These are phyloP conservation scores for Penicillium sclerotigenum DNA, from an alignment of 2,329 filamentous ascomycete species.

Conservation along the genomic window DNA sequence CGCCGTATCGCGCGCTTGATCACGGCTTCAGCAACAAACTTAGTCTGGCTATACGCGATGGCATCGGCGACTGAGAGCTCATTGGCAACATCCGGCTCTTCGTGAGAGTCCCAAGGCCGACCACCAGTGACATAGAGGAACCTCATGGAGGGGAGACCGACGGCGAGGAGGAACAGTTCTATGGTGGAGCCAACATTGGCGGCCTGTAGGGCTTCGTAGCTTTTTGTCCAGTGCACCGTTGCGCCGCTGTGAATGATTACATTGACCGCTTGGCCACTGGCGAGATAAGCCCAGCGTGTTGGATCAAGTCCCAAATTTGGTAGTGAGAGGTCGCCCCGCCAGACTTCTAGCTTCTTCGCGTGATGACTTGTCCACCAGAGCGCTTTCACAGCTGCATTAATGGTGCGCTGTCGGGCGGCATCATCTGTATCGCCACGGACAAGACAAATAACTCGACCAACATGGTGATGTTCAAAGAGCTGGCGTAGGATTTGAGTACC, in stretches of 20 bases:
- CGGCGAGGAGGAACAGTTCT: not conserved
- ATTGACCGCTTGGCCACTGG: not conserved
- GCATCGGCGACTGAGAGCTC: not conserved
- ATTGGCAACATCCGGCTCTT: not conserved
- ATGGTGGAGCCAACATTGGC: not conserved
- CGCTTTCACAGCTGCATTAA: conserved; percentile 8
- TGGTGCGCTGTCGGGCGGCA: not conserved
- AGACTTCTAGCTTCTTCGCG: conserved; percentile 17
- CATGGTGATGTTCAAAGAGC: conserved; percentile 7
- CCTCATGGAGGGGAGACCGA: not conserved
- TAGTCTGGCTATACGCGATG: not conserved
- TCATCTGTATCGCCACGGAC: conserved; percentile 10
- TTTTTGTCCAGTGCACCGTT: not conserved
- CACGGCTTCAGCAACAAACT: not conserved
- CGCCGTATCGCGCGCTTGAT: not conserved
- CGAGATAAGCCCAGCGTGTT: not conserved
- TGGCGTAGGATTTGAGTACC: conserved; percentile 23
- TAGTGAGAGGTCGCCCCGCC: conserved; percentile 20
- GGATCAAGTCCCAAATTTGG: not conserved
- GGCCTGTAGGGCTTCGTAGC: not conserved
- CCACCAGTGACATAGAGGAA: not conserved
- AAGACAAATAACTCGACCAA: conserved; percentile 15
- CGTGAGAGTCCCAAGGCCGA: not conserved
- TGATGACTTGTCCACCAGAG: conserved; percentile 21
- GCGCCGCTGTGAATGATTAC: not conserved